Evolutionary conservation across 1,284 basidiomycete species (phyloP).

Genomic region (Cryptococcus sp.): DNA sequence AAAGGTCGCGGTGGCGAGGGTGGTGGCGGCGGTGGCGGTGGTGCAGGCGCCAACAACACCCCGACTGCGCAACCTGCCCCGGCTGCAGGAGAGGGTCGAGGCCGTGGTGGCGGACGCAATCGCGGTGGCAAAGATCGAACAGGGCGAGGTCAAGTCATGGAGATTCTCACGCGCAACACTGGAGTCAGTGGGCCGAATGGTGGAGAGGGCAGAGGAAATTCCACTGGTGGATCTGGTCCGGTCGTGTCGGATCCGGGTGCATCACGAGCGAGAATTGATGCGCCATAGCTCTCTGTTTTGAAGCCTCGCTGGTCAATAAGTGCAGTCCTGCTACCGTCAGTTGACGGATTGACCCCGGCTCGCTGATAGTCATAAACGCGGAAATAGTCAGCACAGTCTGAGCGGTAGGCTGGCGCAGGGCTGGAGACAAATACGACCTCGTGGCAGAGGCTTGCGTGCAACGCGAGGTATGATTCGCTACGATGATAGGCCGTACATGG

Average conservation of each 20-base stretch:
- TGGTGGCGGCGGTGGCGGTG: neutral
- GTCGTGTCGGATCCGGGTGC: neutral
- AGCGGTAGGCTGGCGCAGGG: no score
- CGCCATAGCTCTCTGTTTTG: no score
- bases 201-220: constrained; percentile 1
- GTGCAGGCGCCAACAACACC: neutral
- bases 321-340: no score
- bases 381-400: no score
- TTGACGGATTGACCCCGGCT: no score
- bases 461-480: no score
- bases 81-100: constrained; percentile 1
- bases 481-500: no score
- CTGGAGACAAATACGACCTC: no score
- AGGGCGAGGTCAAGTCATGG: constrained; percentile 21
- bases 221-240: neutral
- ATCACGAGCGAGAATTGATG: constrained; percentile 2
- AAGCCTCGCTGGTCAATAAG: no score
- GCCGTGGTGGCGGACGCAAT: constrained; percentile 9
- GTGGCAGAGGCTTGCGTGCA: no score
- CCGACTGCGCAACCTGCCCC: neutral
- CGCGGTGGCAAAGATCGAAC: constrained; percentile 16
- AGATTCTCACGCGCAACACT: constrained; percentile 22
- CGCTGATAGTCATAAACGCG: no score
- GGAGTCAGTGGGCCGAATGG: constrained; percentile 2
- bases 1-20: neutral